Percentiles rank a stretch among this genome's conserved stretches.
Evolutionary conservation across 495 filamentous ascomycete species (phyloP).

Genomic region (Neurospora sp.): DNA sequence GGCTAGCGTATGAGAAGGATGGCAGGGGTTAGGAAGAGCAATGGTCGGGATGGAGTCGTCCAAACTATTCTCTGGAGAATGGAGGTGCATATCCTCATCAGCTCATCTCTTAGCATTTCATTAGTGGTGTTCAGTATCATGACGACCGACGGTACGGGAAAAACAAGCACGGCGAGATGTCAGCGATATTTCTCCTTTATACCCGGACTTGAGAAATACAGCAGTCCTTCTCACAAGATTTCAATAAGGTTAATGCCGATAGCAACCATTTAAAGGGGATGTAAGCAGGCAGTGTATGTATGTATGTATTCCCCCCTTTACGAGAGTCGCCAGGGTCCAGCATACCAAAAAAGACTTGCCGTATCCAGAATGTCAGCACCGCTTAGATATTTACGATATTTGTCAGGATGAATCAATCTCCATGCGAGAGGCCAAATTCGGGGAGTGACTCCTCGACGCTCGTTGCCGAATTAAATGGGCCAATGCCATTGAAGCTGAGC

Average conservation of each 20-base stretch:
- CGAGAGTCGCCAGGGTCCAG: background rate
- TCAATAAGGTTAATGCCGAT: background rate
- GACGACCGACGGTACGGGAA: background rate
- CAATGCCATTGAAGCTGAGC: background rate
- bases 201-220: background rate
- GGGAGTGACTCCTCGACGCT: background rate
- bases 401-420: background rate
- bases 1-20: background rate
- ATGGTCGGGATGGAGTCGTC: background rate
- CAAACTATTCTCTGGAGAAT: background rate
- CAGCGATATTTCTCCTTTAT: background rate
- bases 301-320: background rate
- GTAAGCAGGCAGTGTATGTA: background rate
- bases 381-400: background rate
- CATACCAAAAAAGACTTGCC: background rate
- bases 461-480: background rate
- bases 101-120: background rate
- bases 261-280: background rate
- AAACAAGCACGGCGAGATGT: background rate
- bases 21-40: background rate
- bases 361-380: background rate
- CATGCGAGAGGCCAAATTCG: background rate
- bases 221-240: background rate
- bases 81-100: background rate
- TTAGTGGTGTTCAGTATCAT: background rate